phyloP scores from a whole-genome alignment of 352 stramenopile species.

The Globisporangium megalacanthum region DNA sequence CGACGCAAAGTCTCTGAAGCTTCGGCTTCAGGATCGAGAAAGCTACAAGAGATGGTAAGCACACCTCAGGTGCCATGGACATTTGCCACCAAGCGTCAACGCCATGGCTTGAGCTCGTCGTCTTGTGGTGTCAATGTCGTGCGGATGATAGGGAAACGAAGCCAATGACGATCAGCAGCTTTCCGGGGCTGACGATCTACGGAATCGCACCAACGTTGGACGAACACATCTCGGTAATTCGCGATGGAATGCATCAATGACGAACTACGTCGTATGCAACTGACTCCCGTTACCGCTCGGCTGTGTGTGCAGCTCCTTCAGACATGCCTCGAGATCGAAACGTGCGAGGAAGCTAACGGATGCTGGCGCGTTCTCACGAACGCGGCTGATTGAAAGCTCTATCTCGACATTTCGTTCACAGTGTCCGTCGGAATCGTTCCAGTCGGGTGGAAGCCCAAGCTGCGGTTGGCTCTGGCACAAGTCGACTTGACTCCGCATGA shows the following conservation, averaged over 20 bases:
- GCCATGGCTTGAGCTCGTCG: no score
- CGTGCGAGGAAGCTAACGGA: not conserved
- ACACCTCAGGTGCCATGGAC: no score
- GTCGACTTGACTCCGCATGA: not conserved
- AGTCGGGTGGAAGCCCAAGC: not conserved
- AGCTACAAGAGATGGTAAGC: not conserved
- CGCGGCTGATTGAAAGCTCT: not conserved
- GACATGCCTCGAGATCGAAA: not conserved
- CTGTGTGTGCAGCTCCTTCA: not conserved
- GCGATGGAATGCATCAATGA: no score
- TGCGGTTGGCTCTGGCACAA: not conserved
- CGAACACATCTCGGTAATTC: not conserved
- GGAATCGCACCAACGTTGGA: not conserved
- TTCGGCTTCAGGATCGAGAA: not conserved
- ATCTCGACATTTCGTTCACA: not conserved
- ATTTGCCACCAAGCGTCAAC: no score
- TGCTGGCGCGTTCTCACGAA: not conserved
- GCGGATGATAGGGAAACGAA: not conserved
- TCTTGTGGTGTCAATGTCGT: no score
- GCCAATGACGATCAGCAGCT: not conserved
- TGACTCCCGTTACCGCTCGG: not conserved
- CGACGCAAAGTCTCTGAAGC: not conserved
- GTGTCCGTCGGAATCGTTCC: not conserved
- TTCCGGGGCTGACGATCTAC: not conserved
- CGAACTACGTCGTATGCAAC: no score